Percentiles rank a stretch among this genome's conserved stretches.
Evolutionary conservation across 495 filamentous ascomycete genomes (phyloP).

Genomic region (Penicillium fimorum): DNA sequence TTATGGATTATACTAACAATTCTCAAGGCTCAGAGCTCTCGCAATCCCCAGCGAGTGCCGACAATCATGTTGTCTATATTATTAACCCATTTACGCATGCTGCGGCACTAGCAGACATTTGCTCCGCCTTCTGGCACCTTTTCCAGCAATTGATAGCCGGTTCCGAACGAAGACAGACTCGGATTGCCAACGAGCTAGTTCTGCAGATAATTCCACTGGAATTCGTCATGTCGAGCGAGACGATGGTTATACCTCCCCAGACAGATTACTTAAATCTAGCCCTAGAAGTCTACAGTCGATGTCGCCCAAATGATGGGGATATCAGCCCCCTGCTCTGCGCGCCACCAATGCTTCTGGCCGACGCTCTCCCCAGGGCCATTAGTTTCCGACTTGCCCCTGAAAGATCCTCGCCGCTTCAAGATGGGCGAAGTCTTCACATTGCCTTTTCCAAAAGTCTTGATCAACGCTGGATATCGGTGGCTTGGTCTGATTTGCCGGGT

Average conservation of each 20-base stretch:
- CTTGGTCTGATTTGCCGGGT: conserved; percentile 89
- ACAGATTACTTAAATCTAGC: conserved; percentile 66
- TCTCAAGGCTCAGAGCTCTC: conserved; percentile 42
- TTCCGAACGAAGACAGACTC: conserved; percentile 47
- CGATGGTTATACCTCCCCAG: conserved; percentile 66
- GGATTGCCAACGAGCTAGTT: conserved; percentile 64
- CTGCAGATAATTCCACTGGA: conserved; percentile 79
- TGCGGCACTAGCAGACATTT: conserved; percentile 69
- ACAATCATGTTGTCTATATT: conserved; percentile 82
- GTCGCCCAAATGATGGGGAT: conserved; percentile 53
- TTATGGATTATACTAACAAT: conserved; percentile 21
- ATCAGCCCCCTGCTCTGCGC: conserved; percentile 48
- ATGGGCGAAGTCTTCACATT: conserved; percentile 81
- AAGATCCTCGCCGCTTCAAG: conserved; percentile 64
- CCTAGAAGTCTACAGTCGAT: conserved; percentile 85
- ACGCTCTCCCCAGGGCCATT: conserved; percentile 66
- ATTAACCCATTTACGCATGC: conserved; percentile 70
- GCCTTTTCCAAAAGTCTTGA: conserved; percentile 81
- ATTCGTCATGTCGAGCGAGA: conserved; percentile 63
- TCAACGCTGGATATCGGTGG: conserved; percentile 81
- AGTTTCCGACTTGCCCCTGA: conserved; percentile 71
- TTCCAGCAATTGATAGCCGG: conserved; percentile 64
- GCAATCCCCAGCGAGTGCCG: conserved; percentile 43
- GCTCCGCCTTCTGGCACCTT: conserved; percentile 72
- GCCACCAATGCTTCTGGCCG: conserved; percentile 74